Base-by-base conservation (phyloP, 352 stramenopile species). In the Globisporangium polare region DNA sequence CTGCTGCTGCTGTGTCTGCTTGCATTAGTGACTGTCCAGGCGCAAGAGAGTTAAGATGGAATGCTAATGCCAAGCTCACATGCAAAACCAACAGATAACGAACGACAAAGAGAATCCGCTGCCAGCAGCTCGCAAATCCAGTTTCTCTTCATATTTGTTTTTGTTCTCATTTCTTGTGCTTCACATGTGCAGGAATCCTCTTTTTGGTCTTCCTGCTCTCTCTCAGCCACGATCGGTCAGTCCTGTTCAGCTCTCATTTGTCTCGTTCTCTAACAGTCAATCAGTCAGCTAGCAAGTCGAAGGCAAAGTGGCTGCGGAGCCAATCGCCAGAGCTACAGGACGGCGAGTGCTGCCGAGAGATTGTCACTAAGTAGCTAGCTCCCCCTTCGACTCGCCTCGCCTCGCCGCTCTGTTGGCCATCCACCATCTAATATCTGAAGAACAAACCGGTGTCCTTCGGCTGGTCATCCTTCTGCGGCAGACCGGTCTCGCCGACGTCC, bases 361-460 rank as follows among this genome's bases (percentile, higher is more conserved):
- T 35, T 20, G 31, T n/a, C 20, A 41, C 22, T 18, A 55, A 15
- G 13, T 20, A 20, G 26, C 49, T 4, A 39, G 9, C 33, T 9
- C 15, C 12, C 15, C 35, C 13, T 9, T n/a, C n/a, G n/a, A n/a
- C n/a, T n/a, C n/a, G n/a, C n/a, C 35, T 2, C 35, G 31, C 20
- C 50, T 33, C 6, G 26, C 22, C 52, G 26, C 39, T 43, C 42
- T 24, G 54, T 41, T 35, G 20, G 17, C 26, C 26, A 26, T 45
- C 18, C 49, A 50, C 63, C 56, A 54, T 86, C 81, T 95, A 95
- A 80, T 95, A 95, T 77, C 83, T 88, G 77, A 95, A 95, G 74
- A 88, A 95, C 56, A 95, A 64, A 37, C 87, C 87, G 22, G 76
- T 89, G 70, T 95, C 83, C 69, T 90, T 80, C 27, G 84, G 81